Conservation (phyloP, 2,329 filamentous ascomycete genomes). For the Diaporthe amygdali region DNA sequence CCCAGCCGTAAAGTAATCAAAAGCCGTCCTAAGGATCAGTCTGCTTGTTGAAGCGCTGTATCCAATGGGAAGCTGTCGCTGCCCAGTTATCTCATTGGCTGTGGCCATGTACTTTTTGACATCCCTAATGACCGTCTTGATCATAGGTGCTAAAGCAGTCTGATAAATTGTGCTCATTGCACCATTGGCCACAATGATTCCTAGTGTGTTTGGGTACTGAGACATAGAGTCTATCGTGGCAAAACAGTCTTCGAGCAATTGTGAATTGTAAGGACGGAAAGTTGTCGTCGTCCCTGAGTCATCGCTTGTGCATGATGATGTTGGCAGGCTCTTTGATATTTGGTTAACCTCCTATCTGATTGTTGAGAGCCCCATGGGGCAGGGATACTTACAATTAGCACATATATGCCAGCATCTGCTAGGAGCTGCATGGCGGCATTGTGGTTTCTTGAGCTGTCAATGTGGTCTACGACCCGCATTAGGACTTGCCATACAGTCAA, state of each 20-base stretch:
- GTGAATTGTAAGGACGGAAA: constrained; percentile 28
- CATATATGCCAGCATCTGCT: constrained; percentile 31
- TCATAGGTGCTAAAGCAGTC: constrained; percentile 26
- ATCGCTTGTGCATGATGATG: constrained; percentile 17
- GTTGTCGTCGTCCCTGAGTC: constrained; percentile 19
- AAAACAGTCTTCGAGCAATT: constrained; percentile 30
- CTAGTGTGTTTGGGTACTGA: constrained; percentile 35
- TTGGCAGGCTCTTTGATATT: constrained; percentile 12
- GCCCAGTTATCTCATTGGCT: constrained; percentile 9
- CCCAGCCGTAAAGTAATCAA: constrained; percentile 25
- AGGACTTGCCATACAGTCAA: not conserved
- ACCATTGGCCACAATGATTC: constrained; percentile 30
- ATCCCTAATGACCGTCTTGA: constrained; percentile 34
- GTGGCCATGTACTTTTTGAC: constrained; percentile 34
- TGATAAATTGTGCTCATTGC: constrained; percentile 23
- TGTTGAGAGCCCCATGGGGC: not conserved
- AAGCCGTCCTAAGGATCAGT: constrained; percentile 20
- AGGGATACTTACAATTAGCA: constrained; percentile 31
- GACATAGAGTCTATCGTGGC: constrained; percentile 32
- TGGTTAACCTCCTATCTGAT: not conserved
- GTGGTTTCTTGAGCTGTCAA: constrained; percentile 18
- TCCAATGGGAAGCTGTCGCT: constrained; percentile 21
- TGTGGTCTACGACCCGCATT: constrained; percentile 3
- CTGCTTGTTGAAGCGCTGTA: constrained; percentile 24
- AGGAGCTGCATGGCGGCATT: constrained; percentile 23